These are phyloP conservation scores for Hypoxylon trugodes DNA, from an alignment of 495 filamentous ascomycete genomes.

Conservation along the genomic window DNA sequence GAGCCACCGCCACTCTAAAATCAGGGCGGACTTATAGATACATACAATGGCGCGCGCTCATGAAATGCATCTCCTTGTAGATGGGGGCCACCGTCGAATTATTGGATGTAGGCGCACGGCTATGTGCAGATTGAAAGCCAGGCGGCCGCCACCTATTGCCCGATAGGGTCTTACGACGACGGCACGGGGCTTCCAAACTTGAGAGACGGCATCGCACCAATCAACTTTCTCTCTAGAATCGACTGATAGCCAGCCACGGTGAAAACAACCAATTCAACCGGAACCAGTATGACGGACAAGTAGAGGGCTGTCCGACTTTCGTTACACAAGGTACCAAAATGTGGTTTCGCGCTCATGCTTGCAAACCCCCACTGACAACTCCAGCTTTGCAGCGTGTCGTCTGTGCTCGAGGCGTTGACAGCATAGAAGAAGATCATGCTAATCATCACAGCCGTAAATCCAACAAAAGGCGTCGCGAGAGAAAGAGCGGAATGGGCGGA, in stretches of 20 bases:
- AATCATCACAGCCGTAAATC: slow-evolving; percentile 57
- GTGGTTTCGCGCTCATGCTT: slow-evolving; percentile 54
- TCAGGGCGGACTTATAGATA: too few relatives aligned
- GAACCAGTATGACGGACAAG: slow-evolving; percentile 61
- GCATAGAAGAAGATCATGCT: slow-evolving; percentile 62
- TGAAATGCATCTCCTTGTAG: too few relatives aligned
- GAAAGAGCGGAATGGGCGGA: slow-evolving; percentile 49
- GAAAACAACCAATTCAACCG: slow-evolving; percentile 55
- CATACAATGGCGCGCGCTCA: too few relatives aligned
- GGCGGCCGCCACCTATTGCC: not conserved
- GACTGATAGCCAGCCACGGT: slow-evolving; percentile 50
- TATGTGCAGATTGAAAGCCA: slow-evolving; percentile 7
- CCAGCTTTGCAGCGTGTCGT: slow-evolving; percentile 62
- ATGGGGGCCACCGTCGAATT: slow-evolving; percentile 5
- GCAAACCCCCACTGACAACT: slow-evolving; percentile 61
- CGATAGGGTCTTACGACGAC: slow-evolving; percentile 29
- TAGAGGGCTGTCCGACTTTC: slow-evolving; percentile 60
- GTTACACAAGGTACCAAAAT: slow-evolving; percentile 58
- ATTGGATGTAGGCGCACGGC: slow-evolving; percentile 11
- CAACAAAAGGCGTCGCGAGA: slow-evolving; percentile 51
- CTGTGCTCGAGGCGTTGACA: slow-evolving; percentile 56
- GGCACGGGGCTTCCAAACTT: slow-evolving; percentile 41
- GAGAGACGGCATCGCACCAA: slow-evolving; percentile 17
- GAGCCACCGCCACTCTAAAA: too few relatives aligned
- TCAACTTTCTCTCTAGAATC: slow-evolving; percentile 49